Conservation (phyloP, 768 basidiomycete species). For the Mycena latifolia region DNA sequence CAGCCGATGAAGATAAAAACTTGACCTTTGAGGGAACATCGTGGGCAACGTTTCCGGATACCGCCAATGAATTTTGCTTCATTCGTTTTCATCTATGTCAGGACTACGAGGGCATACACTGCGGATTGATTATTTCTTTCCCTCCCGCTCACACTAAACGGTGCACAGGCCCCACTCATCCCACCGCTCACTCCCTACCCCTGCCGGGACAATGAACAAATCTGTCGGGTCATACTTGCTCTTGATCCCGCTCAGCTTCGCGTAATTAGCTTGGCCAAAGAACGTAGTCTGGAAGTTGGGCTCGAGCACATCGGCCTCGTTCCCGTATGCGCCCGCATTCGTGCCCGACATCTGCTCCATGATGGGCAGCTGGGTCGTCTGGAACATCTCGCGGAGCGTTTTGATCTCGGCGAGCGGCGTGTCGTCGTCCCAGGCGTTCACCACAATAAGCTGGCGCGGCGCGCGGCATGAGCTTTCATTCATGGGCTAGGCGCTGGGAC, state of each 20-base stretch:
- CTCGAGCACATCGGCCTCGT: slow-evolving; percentile 50
- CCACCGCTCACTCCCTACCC: slow-evolving; percentile 67
- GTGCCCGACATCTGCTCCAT: slow-evolving; percentile 43
- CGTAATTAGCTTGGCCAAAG: slow-evolving; percentile 51
- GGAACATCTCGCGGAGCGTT: slow-evolving; percentile 38
- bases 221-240: slow-evolving; percentile 56
- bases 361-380: slow-evolving; percentile 40
- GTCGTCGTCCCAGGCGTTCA: slow-evolving; percentile 34
- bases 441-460: slow-evolving; percentile 30
- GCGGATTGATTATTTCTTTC: no score
- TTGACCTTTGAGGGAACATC: no score
- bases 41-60: no score
- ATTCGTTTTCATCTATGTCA: no score
- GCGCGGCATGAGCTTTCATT: background rate
- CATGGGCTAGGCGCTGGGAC: slow-evolving; percentile 7
- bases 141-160: background rate
- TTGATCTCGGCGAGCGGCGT: slow-evolving; percentile 34
- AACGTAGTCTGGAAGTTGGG: slow-evolving; percentile 46
- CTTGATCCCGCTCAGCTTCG: slow-evolving; percentile 48
- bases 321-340: slow-evolving; percentile 48
- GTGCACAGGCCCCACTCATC: slow-evolving; percentile 40
- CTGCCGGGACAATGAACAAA: slow-evolving; percentile 59
- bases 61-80: no score
- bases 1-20: no score
- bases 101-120: no score